A percentile compares a stretch with the other conserved stretches of the same genome.
phyloP scores from a whole-genome alignment of 2,329 filamentous ascomycete species.

The Ophiostoma angusticollis region DNA sequence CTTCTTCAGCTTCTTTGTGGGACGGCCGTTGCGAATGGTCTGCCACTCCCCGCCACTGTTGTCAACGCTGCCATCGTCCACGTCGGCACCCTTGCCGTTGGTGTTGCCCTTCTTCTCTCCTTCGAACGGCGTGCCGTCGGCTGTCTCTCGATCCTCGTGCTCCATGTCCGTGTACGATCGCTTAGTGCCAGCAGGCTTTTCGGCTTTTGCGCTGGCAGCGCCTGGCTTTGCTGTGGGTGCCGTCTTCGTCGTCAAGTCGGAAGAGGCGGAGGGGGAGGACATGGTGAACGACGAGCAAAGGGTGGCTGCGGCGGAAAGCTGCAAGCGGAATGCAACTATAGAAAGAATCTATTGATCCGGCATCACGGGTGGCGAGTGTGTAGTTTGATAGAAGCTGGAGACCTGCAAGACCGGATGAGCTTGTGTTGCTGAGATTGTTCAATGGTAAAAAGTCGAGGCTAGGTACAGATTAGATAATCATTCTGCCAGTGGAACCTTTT shows the following conservation, averaged over 20 bases:
- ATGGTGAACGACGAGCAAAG: neutral
- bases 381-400: no score
- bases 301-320: no score
- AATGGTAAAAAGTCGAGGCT: no score
- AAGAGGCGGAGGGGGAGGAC: neutral
- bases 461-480: no score
- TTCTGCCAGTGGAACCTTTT: no score
- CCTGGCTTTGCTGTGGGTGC: neutral
- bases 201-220: neutral
- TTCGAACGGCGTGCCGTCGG: neutral
- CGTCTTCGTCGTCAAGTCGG: neutral
- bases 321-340: no score
- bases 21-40: constrained; percentile 33
- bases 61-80: constrained; percentile 15
- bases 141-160: neutral
- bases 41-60: constrained; percentile 33
- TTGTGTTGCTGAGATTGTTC: no score
- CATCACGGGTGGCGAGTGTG: no score
- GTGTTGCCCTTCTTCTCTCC: neutral
- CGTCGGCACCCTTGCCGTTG: neutral
- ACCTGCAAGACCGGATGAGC: no score
- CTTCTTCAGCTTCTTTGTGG: constrained; percentile 44
- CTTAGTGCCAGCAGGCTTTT: constrained; percentile 4
- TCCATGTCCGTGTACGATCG: constrained; percentile 6
- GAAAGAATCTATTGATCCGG: no score